Conservation (phyloP, 495 filamentous ascomycete genomes). For the Pyronema omphalodes region DNA sequence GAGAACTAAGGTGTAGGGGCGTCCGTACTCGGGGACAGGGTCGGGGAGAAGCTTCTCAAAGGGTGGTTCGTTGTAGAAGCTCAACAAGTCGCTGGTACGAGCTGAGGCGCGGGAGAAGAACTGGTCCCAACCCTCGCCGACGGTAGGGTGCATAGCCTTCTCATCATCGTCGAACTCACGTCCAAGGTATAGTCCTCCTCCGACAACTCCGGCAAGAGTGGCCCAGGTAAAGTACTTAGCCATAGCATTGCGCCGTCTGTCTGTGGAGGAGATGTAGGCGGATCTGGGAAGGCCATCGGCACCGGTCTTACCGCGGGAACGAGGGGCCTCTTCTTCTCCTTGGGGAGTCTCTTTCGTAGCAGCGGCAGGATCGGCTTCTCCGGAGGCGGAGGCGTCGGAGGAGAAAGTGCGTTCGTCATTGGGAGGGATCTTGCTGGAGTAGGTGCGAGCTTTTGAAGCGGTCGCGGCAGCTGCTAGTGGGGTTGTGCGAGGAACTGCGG, state of each 20-base stretch:
- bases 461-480: too few species aligned
- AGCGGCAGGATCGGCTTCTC: too few species aligned
- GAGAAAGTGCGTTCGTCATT: too few species aligned
- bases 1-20: slow-evolving; percentile 84
- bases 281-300: slow-evolving; percentile 32
- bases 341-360: too few species aligned
- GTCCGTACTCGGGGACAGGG: slow-evolving; percentile 56
- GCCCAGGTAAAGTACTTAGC: slow-evolving; percentile 46
- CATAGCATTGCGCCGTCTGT: slow-evolving; percentile 54
- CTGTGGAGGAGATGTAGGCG: slow-evolving; percentile 77
- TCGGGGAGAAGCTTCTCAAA: slow-evolving; percentile 90
- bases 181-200: slow-evolving; percentile 47
- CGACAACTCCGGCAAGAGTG: slow-evolving; percentile 31
- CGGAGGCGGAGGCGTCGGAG: too few species aligned
- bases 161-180: slow-evolving; percentile 65
- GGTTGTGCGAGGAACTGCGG: background rate
- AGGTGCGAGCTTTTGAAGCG: too few species aligned
- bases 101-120: slow-evolving; percentile 66
- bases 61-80: slow-evolving; percentile 89
- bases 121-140: slow-evolving; percentile 40
- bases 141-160: slow-evolving; percentile 48
- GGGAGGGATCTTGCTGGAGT: too few species aligned
- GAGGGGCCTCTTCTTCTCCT: background rate
- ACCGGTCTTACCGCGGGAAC: background rate
- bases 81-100: slow-evolving; percentile 49